Evolutionary conservation across 192 early-diverging fungal genomes (phyloP), one percentile per base, ranked within the genome.

Genomic region (Linnemannia exigua): DNA sequence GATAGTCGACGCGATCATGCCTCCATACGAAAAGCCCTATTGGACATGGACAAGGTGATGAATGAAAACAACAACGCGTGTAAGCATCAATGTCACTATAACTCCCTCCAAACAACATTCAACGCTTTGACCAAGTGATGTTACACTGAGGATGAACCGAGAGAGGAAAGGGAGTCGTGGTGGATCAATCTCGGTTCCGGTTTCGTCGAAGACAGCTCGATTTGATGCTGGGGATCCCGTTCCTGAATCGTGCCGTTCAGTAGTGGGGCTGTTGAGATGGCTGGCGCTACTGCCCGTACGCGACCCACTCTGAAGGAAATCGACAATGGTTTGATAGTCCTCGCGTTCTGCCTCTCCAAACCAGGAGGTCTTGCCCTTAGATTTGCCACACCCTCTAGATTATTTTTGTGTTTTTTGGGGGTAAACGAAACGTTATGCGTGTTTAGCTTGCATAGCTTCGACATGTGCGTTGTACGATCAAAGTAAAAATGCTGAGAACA

Each of bases 351-450:
- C 79, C 37, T 84, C 85, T 37, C 85, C 88, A 17, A 77, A 70
- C 88, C 88, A 89, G 22, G 85, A 87, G 12, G 88, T 89, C 63
- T 58, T 61, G 19, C 88, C 85, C 67, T 81, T 81, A n/a, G 88
- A 89, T 31, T 77, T 87, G 70, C 88, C 88, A 46, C 71, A 77
- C 9, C 88, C 88, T 28, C 88, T 89, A 51, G 37, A 28, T 35
- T 35, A 22, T 38, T 12, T 36, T 5, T 72, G 3, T 33, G 25
- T 9, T 28, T 33, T 50, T 36, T 28, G 22, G 25, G 25, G 38
- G 12, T 8, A 71, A 46, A 47, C 5, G 48, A n/a, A 68, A 68
- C 33, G 37, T 70, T 28, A 71, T 17, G 46, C 19, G 7, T 71
- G 70, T 72, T 72, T 31, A 47, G 31, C 25, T 47, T 33, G 70